A percentile compares a stretch with the other conserved stretches of the same genome.
phyloP scores from a whole-genome alignment of 805 yeast genomes.

The Lachancea waltii region DNA sequence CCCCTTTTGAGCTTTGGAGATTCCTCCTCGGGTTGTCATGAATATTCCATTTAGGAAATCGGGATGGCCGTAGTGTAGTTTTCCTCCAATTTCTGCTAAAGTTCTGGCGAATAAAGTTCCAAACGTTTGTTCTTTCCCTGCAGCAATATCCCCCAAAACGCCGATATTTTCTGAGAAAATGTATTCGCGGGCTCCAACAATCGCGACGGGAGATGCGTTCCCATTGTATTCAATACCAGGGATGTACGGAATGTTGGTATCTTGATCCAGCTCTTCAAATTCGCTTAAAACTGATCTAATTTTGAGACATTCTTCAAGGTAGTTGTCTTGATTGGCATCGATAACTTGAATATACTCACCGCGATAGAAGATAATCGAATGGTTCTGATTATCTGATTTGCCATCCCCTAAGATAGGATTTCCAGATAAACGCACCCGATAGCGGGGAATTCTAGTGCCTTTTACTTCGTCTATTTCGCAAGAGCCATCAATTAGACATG shows the following conservation, averaged over 20 bases:
- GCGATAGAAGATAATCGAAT: conserved; percentile 75
- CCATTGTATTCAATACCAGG: conserved; percentile 48
- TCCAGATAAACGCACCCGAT: conserved; percentile 74
- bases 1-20: conserved; percentile 82
- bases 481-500: conserved; percentile 62
- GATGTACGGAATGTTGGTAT: conserved; percentile 46
- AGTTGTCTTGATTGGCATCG: conserved; percentile 96
- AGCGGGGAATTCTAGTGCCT: conserved; percentile 54
- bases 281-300: conserved; percentile 83
- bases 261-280: conserved; percentile 71
- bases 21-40: conserved; percentile 85
- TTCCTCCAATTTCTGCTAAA: conserved; percentile 77
- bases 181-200: conserved; percentile 83
- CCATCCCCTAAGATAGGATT: conserved; percentile 96
- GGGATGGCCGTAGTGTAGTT: conserved; percentile 84
- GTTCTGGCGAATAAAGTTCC: conserved; percentile 84
- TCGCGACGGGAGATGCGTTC: conserved; percentile 62
- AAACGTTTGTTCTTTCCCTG: conserved; percentile 85
- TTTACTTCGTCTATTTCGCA: conserved; percentile 49
- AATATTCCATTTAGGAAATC: conserved; percentile 70
- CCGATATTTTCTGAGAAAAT: conserved; percentile 84
- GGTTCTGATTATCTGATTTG: conserved; percentile 91
- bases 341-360: conserved; percentile 94
- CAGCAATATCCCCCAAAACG: conserved; percentile 82
- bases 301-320: conserved; percentile 88